phyloP scores from a whole-genome alignment of 176 grass and related monocot genomes.

The Puccinellia tenuiflora region DNA sequence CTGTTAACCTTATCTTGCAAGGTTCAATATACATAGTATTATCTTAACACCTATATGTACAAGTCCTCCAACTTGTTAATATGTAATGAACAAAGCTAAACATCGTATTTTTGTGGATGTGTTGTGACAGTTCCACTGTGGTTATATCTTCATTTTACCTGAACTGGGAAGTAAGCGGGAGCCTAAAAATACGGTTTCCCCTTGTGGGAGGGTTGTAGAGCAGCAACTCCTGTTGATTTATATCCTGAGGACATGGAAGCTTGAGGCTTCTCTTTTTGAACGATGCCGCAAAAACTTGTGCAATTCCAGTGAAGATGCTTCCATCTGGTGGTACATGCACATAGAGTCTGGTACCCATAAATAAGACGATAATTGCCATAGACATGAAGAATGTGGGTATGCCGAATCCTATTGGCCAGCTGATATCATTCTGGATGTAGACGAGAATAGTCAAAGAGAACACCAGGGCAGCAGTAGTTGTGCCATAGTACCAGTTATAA shows the following conservation, averaged over 20 bases:
- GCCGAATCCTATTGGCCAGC: slow-evolving; percentile 67
- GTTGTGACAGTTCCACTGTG: neutral
- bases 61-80: neutral
- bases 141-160: slow-evolving; percentile 29
- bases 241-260: slow-evolving; percentile 40
- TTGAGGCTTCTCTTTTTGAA: slow-evolving; percentile 47
- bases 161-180: slow-evolving; percentile 65
- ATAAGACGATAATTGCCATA: slow-evolving; percentile 41
- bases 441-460: slow-evolving; percentile 42
- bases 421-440: slow-evolving; percentile 56
- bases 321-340: slow-evolving; percentile 52
- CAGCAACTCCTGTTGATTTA: slow-evolving; percentile 44
- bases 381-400: slow-evolving; percentile 51
- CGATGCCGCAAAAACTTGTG: slow-evolving; percentile 45
- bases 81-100: neutral
- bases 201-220: slow-evolving; percentile 40
- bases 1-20: slow-evolving; percentile 8
- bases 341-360: slow-evolving; percentile 46
- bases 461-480: slow-evolving; percentile 38
- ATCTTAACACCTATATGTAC: neutral
- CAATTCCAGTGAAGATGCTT: slow-evolving; percentile 49
- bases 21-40: neutral
- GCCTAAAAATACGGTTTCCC: slow-evolving; percentile 32
- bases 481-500: slow-evolving; percentile 62
- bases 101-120: neutral